Evolutionary conservation across 495 filamentous ascomycete genomes (phyloP).

Genomic region (Podospora pseudoanserina): DNA sequence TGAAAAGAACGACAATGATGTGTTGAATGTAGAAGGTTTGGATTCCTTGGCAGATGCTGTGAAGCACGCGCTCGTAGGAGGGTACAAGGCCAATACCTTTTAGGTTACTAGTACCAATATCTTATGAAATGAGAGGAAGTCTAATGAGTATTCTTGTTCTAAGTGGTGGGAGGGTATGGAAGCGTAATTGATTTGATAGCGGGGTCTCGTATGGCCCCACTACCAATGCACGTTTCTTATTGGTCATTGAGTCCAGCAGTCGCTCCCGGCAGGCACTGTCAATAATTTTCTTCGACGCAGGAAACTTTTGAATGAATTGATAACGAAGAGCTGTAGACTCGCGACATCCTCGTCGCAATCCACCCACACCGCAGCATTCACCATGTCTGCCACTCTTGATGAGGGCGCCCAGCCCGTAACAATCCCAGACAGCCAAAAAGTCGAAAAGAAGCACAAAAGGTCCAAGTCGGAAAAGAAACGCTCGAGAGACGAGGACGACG

Average conservation of each 20-base stretch:
- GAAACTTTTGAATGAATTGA: not conserved
- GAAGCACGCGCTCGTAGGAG: conserved; percentile 36
- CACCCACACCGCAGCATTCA: conserved; percentile 2
- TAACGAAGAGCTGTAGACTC: not conserved
- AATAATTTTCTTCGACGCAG: conserved; percentile 19
- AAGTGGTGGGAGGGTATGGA: not conserved
- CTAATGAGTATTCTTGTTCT: too few species aligned
- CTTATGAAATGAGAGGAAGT: too few species aligned
- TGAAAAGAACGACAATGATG: conserved; percentile 59
- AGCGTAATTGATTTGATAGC: not conserved
- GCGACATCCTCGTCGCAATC: not conserved
- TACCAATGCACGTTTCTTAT: not conserved
- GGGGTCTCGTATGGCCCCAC: not conserved
- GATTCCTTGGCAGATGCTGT: conserved; percentile 50
- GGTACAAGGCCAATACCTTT: conserved; percentile 31
- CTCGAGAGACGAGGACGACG: conserved; percentile 36
- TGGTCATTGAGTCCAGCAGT: conserved; percentile 6
- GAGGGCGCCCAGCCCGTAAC: conserved; percentile 13
- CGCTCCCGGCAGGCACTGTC: conserved; percentile 11
- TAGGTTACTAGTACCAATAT: not conserved
- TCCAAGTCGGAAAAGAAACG: conserved; percentile 43
- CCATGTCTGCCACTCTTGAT: conserved; percentile 23
- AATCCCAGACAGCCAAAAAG: conserved; percentile 13
- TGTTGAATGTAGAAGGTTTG: conserved; percentile 49
- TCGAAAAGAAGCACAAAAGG: conserved; percentile 37